Base-by-base conservation (phyloP, 257 asterid genomes). In the Nicotiana sylvestris region DNA sequence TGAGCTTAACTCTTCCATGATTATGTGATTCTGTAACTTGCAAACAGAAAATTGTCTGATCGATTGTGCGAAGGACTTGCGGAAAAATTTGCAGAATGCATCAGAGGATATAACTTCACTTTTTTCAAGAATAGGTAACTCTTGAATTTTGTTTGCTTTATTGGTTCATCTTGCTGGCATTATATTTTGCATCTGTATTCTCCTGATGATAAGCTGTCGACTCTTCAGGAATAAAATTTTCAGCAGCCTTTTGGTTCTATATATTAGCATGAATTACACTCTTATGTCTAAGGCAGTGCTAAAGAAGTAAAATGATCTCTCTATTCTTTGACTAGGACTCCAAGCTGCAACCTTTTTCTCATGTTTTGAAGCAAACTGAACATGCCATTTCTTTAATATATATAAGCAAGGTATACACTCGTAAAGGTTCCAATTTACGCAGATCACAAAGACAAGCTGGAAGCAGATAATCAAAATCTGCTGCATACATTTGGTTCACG, bases 371-470 rank as follows among this genome's bases (percentile, higher is more conserved):
- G 29, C 16, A 27, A 74, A 51, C 32, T 51, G 80, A 76, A 27
- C 13, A 3, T 49, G 79, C 13, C 61, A 49, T 21, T 6, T 15
- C 15, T 43, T 72, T 46, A 6, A 12, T 43, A 43, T 9, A 43
- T 13, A 74, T 13, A 46, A 46, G 61, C 37, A 13, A 74, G 13
- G 25, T 15, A 6, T 46, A 32, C 80, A 51, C 64, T 76, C 29
- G 29, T 51, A 29, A 76, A 51, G 65, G 46, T 76, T 51, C 65
- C 57, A 27, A 25, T 27, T 76, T 12, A 76, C 83, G 85, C 95
- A 94, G 98, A 91, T 87, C 85, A 87, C 55, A 94, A 94, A 87
- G 93, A 91, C 82, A 90, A 87, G 81, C n/a, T 94, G 84, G 97
- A 92, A 83, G 86, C 83, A 76, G 89, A 90, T 21, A 94, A 94